phyloP scores from a whole-genome alignment of 2,329 filamentous ascomycete genomes.

The Ceratocystis variospora region DNA sequence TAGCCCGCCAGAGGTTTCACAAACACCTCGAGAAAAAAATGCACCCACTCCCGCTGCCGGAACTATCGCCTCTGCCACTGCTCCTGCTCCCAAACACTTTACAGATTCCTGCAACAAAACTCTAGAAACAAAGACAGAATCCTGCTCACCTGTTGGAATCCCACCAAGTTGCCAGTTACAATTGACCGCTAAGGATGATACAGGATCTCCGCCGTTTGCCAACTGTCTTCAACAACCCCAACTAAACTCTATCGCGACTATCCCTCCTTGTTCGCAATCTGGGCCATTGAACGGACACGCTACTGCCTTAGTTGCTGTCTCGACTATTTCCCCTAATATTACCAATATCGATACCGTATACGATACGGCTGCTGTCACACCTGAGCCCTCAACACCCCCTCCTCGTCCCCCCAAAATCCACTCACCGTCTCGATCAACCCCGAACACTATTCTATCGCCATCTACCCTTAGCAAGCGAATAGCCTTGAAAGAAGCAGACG shows the following conservation, averaged over 20 bases:
- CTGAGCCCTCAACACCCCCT: constrained; percentile 5
- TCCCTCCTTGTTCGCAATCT: background rate
- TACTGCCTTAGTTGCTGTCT: background rate
- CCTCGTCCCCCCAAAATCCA: background rate
- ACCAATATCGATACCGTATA: background rate
- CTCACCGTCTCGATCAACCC: background rate
- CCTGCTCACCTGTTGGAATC: background rate
- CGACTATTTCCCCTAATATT: background rate
- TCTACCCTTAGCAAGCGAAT: background rate
- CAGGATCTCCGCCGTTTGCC: background rate
- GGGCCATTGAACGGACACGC: background rate
- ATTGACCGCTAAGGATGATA: background rate
- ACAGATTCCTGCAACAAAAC: background rate
- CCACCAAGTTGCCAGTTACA: background rate
- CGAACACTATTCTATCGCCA: constrained; percentile 2
- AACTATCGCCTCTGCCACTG: background rate
- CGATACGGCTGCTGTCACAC: background rate
- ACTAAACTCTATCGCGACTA: background rate
- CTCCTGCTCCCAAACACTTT: background rate
- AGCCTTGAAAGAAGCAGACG: background rate
- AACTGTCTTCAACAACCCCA: background rate
- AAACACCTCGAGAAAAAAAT: background rate
- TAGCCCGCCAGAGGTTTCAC: constrained; percentile 1
- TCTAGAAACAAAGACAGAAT: background rate
- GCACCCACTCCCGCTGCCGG: background rate